phyloP scores from a whole-genome alignment of 768 basidiomycete species.

The Infundibulicybe gibba region DNA sequence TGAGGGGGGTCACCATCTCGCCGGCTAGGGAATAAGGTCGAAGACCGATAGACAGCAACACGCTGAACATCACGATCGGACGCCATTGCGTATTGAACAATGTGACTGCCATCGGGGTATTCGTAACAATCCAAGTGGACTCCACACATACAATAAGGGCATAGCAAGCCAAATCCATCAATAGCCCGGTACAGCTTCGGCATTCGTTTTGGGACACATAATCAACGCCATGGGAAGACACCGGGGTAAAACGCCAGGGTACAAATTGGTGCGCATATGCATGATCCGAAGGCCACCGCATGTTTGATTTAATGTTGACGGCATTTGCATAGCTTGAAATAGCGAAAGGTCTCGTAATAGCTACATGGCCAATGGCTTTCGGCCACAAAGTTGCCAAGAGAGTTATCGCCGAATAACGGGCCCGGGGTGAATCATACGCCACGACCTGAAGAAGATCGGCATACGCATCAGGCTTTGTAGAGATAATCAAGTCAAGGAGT shows the following conservation, averaged over 20 bases:
- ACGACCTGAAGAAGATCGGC: constrained; percentile 69
- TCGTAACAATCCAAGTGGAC: constrained; percentile 83
- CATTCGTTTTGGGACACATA: constrained; percentile 43
- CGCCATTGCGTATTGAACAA: constrained; percentile 47
- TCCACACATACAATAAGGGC: constrained; percentile 64
- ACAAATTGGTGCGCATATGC: constrained; percentile 61
- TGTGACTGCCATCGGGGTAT: constrained; percentile 57
- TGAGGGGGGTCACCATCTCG: constrained; percentile 13
- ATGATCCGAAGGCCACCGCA: constrained; percentile 19
- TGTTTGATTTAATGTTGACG: constrained; percentile 3
- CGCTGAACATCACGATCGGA: constrained; percentile 46
- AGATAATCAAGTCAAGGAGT: constrained; percentile 50
- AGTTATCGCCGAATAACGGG: constrained; percentile 51
- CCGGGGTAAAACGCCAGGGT: constrained; percentile 54
- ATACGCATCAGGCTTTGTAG: constrained; percentile 63
- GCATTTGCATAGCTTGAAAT: constrained; percentile 25
- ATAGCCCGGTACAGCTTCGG: constrained; percentile 51
- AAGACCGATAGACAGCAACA: constrained; percentile 63
- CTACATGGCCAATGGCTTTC: constrained; percentile 60
- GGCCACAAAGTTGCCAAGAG: constrained; percentile 67
- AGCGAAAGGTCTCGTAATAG: constrained; percentile 52
- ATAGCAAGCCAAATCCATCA: constrained; percentile 67
- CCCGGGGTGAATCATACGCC: constrained; percentile 57
- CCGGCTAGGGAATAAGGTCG: constrained; percentile 34
- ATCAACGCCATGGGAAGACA: constrained; percentile 20